These are phyloP conservation scores for Saccharomycopsis crataegensis DNA, from an alignment of 1,139 yeast genomes.

Conservation along the genomic window DNA sequence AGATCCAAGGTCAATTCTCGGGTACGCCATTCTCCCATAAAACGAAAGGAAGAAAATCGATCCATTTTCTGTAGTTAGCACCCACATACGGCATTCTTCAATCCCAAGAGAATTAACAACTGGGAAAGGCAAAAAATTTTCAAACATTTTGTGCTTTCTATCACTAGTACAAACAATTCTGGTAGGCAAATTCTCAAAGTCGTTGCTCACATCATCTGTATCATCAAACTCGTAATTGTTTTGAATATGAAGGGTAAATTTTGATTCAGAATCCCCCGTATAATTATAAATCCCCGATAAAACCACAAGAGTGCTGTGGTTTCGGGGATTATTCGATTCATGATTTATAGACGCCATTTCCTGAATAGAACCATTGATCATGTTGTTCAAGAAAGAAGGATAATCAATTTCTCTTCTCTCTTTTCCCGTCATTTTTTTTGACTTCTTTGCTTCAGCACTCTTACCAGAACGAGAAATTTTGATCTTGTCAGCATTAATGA, in stretches of 20 bases:
- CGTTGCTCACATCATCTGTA: constrained; percentile 31
- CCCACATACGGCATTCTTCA: constrained; percentile 33
- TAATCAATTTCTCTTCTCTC: constrained; percentile 12
- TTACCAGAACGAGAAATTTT: constrained; percentile 3
- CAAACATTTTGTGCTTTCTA: constrained; percentile 24
- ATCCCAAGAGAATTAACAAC: constrained; percentile 23
- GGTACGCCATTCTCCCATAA: constrained; percentile 44
- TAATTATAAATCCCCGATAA: neutral
- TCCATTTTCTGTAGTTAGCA: constrained; percentile 60
- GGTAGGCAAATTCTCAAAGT: constrained; percentile 32
- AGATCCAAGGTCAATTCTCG: constrained; percentile 50
- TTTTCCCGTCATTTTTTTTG: constrained; percentile 4
- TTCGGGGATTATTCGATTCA: constrained; percentile 3
- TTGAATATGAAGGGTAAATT: constrained; percentile 12
- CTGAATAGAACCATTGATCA: constrained; percentile 12
- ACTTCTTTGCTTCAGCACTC: neutral
- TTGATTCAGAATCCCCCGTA: neutral
- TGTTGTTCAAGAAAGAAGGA: constrained; percentile 11
- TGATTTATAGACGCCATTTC: constrained; percentile 6
- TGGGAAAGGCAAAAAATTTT: constrained; percentile 15
- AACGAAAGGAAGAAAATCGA: constrained; percentile 51
- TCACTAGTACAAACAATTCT: constrained; percentile 32
- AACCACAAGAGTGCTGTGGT: constrained; percentile 9
- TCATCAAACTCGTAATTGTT: constrained; percentile 18
- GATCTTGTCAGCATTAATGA: too few species aligned